Base-by-base conservation (phyloP, 306 rosid genomes). In the Prunus mongolica region DNA sequence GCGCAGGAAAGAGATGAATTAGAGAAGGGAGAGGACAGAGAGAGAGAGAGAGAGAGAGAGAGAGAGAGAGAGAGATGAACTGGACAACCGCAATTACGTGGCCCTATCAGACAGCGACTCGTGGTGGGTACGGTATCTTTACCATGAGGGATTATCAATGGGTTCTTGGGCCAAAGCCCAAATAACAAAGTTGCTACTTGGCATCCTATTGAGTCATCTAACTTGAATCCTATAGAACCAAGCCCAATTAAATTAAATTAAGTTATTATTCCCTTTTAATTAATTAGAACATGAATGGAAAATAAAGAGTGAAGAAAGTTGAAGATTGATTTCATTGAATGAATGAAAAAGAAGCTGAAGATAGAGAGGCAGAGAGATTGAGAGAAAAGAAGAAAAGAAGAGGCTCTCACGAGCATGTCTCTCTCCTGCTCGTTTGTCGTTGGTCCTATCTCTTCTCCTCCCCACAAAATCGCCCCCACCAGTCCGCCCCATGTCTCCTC, bases 391-490 rank as follows among this genome's bases (percentile, higher is more conserved):
- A 15, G 16, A 20, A 12, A 24, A n/a, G 25, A 49, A n/a, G 25
- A 49, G 52, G 18, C 2, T 15, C 15, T 49, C 13, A 16, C 1
- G 74, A 72, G 10, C 11, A 78, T 78, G 82, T 66, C 73, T 55
- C 62, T 28, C 54, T 73, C 60, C 41, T 34, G 41, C 41, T 34
- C 41, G 13, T 11, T 60, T 65, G 55, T 54, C 19, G 67, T 67
- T 65, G 32, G 16, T 71, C 74, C 64, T 67, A 6, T 78, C 20
- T 77, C 67, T 80, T 82, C 82, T 76, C 84, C 75, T 22, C 54
- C 83, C 71, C 79, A 77, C 46, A 69, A 75, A 81, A 79, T 15
- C 57, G 75, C 30, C 51, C 15, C 32, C 65, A 52, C 65, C 32
- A 15, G 44, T 62, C 44, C 44, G 44, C 12, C 41, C 72, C 28